A percentile compares a stretch with the other conserved stretches of the same genome.
Conservation (phyloP, 2,329 filamentous ascomycete species). For the Aspergillus aculeatus region DNA sequence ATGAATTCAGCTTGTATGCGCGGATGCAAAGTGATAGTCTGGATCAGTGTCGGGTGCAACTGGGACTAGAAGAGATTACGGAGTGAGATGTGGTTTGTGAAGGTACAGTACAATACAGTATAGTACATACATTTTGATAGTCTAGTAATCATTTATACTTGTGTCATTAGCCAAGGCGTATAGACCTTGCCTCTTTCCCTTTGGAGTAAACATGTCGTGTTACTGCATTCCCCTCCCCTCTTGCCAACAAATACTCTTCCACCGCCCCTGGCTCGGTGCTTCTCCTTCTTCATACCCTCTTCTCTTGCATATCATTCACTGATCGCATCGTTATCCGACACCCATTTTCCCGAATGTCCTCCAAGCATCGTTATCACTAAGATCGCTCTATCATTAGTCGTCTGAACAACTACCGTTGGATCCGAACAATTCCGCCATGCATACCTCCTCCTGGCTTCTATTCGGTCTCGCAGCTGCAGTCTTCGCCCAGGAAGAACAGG, state of each 20-base stretch:
- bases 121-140: too few relatives aligned
- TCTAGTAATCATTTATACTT: too few relatives aligned
- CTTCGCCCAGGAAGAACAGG: conserved; percentile 4
- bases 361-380: neutral
- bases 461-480: conserved; percentile 1
- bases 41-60: conserved; percentile 20
- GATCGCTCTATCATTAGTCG: neutral
- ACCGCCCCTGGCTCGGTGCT: too few relatives aligned
- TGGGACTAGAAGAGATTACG: conserved; percentile 15
- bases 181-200: too few relatives aligned
- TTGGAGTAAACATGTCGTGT: too few relatives aligned
- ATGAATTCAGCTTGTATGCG: conserved; percentile 30
- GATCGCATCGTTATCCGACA: neutral
- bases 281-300: too few relatives aligned
- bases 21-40: conserved; percentile 26
- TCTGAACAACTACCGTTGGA: neutral
- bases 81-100: neutral
- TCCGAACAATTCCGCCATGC: conserved; percentile 1
- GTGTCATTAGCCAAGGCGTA: too few relatives aligned
- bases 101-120: too few relatives aligned
- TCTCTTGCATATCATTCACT: neutral
- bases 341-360: neutral
- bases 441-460: neutral
- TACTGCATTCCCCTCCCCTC: too few relatives aligned
- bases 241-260: too few relatives aligned